phyloP scores from a whole-genome alignment of 441 rosid species.

The Euphorbia schlechtendalii region DNA sequence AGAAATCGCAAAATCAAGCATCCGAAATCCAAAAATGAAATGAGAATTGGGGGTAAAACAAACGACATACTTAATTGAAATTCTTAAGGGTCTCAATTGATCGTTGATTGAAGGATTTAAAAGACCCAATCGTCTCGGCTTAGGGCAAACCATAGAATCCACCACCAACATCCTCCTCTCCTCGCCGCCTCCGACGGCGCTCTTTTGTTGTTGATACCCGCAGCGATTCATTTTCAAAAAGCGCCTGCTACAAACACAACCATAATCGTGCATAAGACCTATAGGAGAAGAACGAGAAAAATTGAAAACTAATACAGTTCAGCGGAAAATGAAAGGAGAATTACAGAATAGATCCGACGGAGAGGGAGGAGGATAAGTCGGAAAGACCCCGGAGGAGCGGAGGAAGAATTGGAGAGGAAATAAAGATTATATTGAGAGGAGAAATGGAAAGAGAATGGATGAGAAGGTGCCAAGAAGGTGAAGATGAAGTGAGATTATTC shows the following conservation, averaged over 20 bases:
- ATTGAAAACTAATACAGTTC: too few relatives aligned
- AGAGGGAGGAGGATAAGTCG: background rate
- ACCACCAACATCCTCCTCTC: slow-evolving; percentile 27
- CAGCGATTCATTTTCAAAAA: background rate
- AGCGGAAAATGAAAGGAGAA: background rate
- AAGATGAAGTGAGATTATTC: slow-evolving; percentile 1
- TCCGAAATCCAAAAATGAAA: background rate
- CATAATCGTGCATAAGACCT: too few relatives aligned
- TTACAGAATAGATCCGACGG: background rate
- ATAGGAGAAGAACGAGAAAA: too few relatives aligned
- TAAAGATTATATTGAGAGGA: background rate
- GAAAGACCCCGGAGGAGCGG: background rate
- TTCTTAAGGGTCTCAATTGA: slow-evolving; percentile 21
- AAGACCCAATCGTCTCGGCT: slow-evolving; percentile 44
- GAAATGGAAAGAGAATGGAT: background rate
- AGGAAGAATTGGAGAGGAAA: background rate
- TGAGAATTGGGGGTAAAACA: background rate
- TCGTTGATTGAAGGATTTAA: slow-evolving; percentile 28
- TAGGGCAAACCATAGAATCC: slow-evolving; percentile 54
- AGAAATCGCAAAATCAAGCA: background rate
- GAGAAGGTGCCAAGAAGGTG: background rate
- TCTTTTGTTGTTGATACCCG: slow-evolving; percentile 26
- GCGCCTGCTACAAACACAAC: too few relatives aligned
- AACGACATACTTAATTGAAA: slow-evolving; percentile 23
- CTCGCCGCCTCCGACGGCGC: slow-evolving; percentile 18